These are phyloP conservation scores for Fusarium haematococcum DNA, from an alignment of 2,329 filamentous ascomycete species.

Conservation along the genomic window DNA sequence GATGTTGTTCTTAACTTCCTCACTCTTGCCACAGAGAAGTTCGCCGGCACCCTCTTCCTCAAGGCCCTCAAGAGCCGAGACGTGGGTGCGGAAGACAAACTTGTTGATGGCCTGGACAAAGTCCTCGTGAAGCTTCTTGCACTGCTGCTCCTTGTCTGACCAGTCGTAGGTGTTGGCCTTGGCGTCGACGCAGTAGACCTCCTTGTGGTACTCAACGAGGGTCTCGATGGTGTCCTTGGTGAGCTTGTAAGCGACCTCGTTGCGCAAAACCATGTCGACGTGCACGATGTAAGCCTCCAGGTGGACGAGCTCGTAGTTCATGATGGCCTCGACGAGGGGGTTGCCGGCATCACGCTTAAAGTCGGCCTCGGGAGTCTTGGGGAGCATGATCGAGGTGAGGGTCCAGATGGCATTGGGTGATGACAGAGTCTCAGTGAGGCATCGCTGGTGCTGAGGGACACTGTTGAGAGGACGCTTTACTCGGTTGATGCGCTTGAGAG, in stretches of 20 bases:
- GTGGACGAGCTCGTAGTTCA: conserved; percentile 93
- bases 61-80: conserved; percentile 89
- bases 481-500: conserved; percentile 95
- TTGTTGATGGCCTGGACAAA: conserved; percentile 97
- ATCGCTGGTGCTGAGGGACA: conserved; percentile 93
- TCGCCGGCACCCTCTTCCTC: conserved; percentile 97
- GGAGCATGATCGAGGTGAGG: conserved; percentile 90
- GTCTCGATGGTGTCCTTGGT: conserved; percentile 94
- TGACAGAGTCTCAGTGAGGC: conserved; percentile 93
- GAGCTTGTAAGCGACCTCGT: conserved; percentile 98
- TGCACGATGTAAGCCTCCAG: conserved; percentile 98
- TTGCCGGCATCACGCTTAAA: conserved; percentile 78
- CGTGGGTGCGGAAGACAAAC: conserved; percentile 93
- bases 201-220: conserved; percentile 95
- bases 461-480: conserved; percentile 98
- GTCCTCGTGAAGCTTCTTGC: conserved; percentile 97
- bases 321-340: conserved; percentile 76
- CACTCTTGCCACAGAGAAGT: conserved; percentile 88
- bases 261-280: conserved; percentile 97
- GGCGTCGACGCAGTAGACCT: conserved; percentile 91
- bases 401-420: conserved; percentile 94
- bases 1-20: conserved; percentile 91
- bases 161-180: conserved; percentile 92
- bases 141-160: conserved; percentile 95
- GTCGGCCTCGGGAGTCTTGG: conserved; percentile 88